Percentiles rank a stretch among this genome's conserved stretches.
phyloP scores from a whole-genome alignment of 768 basidiomycete genomes.

The Hygrocybe punicea region DNA sequence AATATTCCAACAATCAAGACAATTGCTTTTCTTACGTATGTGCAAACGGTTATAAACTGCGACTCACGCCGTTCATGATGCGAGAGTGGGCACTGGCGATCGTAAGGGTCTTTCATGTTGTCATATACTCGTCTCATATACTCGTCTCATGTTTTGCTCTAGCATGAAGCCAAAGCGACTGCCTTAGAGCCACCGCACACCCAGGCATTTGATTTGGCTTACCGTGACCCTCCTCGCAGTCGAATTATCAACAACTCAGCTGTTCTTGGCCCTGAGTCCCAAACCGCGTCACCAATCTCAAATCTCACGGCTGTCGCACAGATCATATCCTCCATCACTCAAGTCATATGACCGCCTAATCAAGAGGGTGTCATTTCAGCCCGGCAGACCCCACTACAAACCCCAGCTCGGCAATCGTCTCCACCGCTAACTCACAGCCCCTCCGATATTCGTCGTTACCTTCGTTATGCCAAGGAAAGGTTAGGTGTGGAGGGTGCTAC shows the following conservation, averaged over 20 bases:
- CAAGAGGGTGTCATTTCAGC: neutral
- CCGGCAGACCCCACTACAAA: neutral
- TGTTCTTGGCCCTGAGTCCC: neutral
- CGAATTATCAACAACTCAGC: neutral
- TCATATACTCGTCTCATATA: too few relatives aligned
- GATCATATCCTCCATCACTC: neutral
- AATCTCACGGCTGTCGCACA: neutral
- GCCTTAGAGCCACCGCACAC: neutral
- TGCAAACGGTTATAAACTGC: neutral
- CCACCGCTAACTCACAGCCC: neutral
- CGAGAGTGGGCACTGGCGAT: neutral
- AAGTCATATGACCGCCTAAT: neutral
- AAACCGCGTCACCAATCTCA: neutral
- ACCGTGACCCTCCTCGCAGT: neutral
- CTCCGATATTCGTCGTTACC: slow-evolving; percentile 2
- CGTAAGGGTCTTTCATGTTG: neutral
- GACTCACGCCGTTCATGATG: neutral
- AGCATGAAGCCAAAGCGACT: neutral
- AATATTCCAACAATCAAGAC: neutral
- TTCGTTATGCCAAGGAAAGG: neutral
- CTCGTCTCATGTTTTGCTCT: neutral
- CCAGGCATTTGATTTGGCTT: neutral
- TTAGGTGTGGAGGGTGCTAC: neutral
- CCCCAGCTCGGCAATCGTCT: neutral
- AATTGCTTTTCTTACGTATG: neutral